Percentiles rank a stretch among this genome's conserved stretches.
Evolutionary conservation across 2,329 filamentous ascomycete species (phyloP).

Genomic region (Dothiorella sarmentorum): DNA sequence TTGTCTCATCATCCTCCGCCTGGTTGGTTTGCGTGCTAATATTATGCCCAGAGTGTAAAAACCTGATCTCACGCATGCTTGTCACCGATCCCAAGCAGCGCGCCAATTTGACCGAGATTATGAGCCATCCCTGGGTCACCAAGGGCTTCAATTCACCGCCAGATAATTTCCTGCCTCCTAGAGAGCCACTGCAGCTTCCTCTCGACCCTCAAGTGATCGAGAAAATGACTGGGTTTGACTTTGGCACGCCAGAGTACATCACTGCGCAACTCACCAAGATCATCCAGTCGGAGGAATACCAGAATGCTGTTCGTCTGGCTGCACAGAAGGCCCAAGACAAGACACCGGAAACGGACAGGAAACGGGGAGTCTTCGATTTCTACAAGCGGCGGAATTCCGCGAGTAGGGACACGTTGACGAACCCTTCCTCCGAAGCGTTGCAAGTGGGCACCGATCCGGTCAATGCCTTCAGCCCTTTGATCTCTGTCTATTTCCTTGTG

Average conservation of each 20-base stretch:
- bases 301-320: constrained; percentile 70
- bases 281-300: constrained; percentile 93
- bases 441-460: constrained; percentile 80
- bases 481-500: constrained; percentile 96
- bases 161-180: constrained; percentile 80
- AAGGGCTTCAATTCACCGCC: constrained; percentile 85
- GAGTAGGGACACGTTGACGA: constrained; percentile 80
- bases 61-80: constrained; percentile 90
- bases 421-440: constrained; percentile 81
- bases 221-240: constrained; percentile 98
- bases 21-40: constrained; percentile 17
- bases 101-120: constrained; percentile 83
- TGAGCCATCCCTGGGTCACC: constrained; percentile 92
- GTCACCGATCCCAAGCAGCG: constrained; percentile 88
- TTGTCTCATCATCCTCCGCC: not conserved
- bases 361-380: constrained; percentile 92
- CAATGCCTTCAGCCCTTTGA: constrained; percentile 86
- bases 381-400: constrained; percentile 92
- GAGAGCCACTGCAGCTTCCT: constrained; percentile 81
- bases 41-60: constrained; percentile 71
- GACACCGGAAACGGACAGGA: constrained; percentile 64
- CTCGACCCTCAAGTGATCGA: constrained; percentile 79
- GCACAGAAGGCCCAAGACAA: constrained; percentile 62
- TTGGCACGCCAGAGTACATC: constrained; percentile 82
- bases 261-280: constrained; percentile 75